These are phyloP conservation scores for Aureobasidium lini DNA, from an alignment of 2,329 filamentous ascomycete genomes.

Conservation along the genomic window DNA sequence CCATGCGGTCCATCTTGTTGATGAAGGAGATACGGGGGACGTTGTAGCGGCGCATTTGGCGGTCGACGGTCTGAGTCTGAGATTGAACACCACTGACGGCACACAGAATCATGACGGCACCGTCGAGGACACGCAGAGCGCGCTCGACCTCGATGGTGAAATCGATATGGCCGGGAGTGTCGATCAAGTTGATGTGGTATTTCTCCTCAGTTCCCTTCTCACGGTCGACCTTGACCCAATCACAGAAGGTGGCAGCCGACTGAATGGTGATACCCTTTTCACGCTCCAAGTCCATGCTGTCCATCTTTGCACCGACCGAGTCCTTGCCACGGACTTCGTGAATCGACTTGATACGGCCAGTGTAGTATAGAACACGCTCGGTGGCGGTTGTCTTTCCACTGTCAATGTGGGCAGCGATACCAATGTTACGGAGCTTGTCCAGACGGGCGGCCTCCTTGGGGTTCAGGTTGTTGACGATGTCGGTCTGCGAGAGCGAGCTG, in stretches of 20 bases:
- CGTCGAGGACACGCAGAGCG: conserved; percentile 87
- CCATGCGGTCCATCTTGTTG: conserved; percentile 99
- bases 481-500: conserved; percentile 50
- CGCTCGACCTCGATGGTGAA: conserved; percentile 98
- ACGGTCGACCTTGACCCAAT: conserved; percentile 73
- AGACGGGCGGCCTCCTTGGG: conserved; percentile 72
- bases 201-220: conserved; percentile 66
- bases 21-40: conserved; percentile 92
- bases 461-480: conserved; percentile 72
- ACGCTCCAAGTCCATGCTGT: conserved; percentile 97
- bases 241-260: conserved; percentile 93
- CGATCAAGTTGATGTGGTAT: conserved; percentile 97
- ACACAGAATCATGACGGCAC: conserved; percentile 96
- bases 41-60: conserved; percentile 98
- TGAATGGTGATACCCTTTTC: conserved; percentile 99
- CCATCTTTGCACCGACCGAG: conserved; percentile 96
- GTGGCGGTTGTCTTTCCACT: conserved; percentile 96
- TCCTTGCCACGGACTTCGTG: conserved; percentile 96
- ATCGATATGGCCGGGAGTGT: conserved; percentile 97
- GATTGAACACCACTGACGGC: conserved; percentile 95
- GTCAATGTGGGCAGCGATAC: conserved; percentile 97
- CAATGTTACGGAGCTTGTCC: conserved; percentile 85
- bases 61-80: conserved; percentile 95
- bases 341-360: conserved; percentile 90
- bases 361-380: conserved; percentile 96